Evolutionary conservation across 2,329 filamentous ascomycete genomes (phyloP).

Genomic region (Pestalotiopsis fici): DNA sequence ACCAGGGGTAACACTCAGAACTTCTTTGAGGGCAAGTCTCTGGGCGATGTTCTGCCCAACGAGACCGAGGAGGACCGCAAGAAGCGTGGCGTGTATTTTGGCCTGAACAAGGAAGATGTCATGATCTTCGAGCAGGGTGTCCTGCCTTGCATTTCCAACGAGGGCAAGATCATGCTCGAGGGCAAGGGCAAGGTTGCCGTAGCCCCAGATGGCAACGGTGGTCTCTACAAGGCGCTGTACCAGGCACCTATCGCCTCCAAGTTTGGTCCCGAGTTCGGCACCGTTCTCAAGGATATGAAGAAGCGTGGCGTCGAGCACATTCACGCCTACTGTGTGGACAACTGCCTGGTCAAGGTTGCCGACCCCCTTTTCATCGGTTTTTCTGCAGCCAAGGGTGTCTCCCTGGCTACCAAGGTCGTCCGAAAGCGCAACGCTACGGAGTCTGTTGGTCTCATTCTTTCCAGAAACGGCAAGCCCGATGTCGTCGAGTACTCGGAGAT

Average conservation of each 20-base stretch:
- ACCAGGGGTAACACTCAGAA: constrained; percentile 89
- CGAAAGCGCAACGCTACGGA: constrained; percentile 96
- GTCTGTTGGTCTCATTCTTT: constrained; percentile 89
- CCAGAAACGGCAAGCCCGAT: constrained; percentile 94
- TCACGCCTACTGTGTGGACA: constrained; percentile 97
- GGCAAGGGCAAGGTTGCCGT: constrained; percentile 89
- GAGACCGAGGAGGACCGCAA: constrained; percentile 63
- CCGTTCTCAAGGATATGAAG: constrained; percentile 84
- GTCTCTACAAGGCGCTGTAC: constrained; percentile 88
- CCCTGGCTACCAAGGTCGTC: constrained; percentile 99
- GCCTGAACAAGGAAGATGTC: constrained; percentile 81
- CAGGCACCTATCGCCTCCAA: constrained; percentile 22
- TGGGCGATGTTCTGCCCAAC: constrained; percentile 27
- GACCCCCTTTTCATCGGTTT: constrained; percentile 96
- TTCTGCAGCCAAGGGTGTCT: constrained; percentile 81
- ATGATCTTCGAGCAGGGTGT: constrained; percentile 96
- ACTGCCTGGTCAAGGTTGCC: constrained; percentile 98
- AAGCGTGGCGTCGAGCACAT: constrained; percentile 91
- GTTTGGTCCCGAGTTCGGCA: constrained; percentile 57
- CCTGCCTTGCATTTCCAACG: constrained; percentile 93
- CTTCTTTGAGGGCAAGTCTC: constrained; percentile 64
- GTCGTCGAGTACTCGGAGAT: constrained; percentile 99
- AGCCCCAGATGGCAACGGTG: constrained; percentile 95
- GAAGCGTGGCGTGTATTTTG: constrained; percentile 67
- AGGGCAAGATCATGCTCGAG: constrained; percentile 95